These are phyloP conservation scores for Ophiostoma perfectum DNA, from an alignment of 2,329 filamentous ascomycete species.

Conservation along the genomic window DNA sequence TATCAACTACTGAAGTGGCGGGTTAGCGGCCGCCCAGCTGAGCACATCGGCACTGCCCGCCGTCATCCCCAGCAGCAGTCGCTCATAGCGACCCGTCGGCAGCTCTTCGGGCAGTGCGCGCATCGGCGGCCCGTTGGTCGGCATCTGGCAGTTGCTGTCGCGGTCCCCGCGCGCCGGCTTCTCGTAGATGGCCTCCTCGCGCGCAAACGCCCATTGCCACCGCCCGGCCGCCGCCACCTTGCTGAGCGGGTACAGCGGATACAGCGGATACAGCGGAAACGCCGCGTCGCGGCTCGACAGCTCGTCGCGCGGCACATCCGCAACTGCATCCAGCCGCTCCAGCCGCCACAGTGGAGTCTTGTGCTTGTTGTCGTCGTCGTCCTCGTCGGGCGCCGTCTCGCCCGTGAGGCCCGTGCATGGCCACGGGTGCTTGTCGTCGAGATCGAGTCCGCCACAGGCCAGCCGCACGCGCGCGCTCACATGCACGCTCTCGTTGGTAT, in stretches of 20 bases:
- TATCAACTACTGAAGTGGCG: neutral
- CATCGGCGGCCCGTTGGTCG: constrained; percentile 8
- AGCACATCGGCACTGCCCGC: constrained; percentile 24
- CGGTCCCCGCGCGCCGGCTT: constrained; percentile 9
- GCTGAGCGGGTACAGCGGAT: constrained; percentile 27
- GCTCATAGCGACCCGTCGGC: constrained; percentile 34
- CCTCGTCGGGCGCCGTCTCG: neutral
- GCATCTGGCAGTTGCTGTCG: constrained; percentile 20
- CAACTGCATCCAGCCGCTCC: constrained; percentile 24
- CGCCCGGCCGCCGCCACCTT: constrained; percentile 29
- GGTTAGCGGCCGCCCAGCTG: constrained; percentile 20
- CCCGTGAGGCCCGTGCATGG: constrained; percentile 30
- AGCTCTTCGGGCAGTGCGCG: constrained; percentile 33
- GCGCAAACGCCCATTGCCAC: constrained; percentile 33
- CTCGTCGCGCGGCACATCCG: neutral
- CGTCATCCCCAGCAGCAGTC: constrained; percentile 26
- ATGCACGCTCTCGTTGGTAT: constrained; percentile 38
- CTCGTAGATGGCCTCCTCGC: constrained; percentile 21
- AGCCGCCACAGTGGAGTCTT: constrained; percentile 29
- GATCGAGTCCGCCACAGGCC: constrained; percentile 30
- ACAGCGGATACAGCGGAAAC: constrained; percentile 15
- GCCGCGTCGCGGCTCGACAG: neutral
- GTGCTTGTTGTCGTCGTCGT: constrained; percentile 14
- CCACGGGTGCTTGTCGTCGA: constrained; percentile 36
- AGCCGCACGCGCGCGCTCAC: constrained; percentile 31